Percentiles rank a stretch among this genome's conserved stretches.
These are phyloP conservation scores for Saksenaea oblongispora DNA, from an alignment of 371 early-diverging fungal genomes.

Conservation along the genomic window DNA sequence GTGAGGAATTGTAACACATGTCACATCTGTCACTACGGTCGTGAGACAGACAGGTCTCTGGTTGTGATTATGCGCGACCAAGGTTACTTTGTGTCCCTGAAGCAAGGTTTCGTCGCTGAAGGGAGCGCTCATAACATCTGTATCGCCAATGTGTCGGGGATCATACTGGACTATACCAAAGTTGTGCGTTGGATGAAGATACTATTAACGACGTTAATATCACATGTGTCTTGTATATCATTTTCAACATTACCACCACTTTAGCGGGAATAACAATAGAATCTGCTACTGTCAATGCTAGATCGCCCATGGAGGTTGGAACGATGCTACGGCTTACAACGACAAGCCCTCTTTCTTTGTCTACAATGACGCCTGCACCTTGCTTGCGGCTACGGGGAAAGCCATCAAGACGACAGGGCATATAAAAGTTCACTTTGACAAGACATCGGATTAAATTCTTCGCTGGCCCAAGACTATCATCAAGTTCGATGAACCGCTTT, in stretches of 20 bases:
- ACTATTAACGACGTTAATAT: conserved; percentile 29
- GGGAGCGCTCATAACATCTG: conserved; percentile 68
- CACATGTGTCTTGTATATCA: neutral
- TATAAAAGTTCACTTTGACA: conserved; percentile 66
- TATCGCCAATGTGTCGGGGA: conserved; percentile 70
- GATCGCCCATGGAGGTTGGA: conserved; percentile 74
- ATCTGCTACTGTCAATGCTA: conserved; percentile 77
- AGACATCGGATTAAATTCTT: conserved; percentile 63
- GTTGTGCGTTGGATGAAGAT: conserved; percentile 86
- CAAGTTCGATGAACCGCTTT: conserved; percentile 56
- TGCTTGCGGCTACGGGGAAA: conserved; percentile 65
- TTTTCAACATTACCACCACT: conserved; percentile 47
- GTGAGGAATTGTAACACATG: conserved; percentile 79
- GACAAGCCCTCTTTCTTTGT: conserved; percentile 70
- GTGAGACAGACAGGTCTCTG: conserved; percentile 73
- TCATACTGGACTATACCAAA: conserved; percentile 77
- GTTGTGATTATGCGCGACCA: conserved; percentile 82
- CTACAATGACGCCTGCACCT: conserved; percentile 78
- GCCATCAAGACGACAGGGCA: conserved; percentile 70
- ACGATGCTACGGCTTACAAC: conserved; percentile 72
- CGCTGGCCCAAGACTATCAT: conserved; percentile 59
- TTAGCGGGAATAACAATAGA: conserved; percentile 77
- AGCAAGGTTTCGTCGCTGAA: conserved; percentile 58
- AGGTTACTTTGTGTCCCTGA: conserved; percentile 65
- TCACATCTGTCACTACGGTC: conserved; percentile 80